A percentile compares a stretch with the other conserved stretches of the same genome.
Conservation (phyloP, 768 basidiomycete species). For the Fomitopsis serialis region DNA sequence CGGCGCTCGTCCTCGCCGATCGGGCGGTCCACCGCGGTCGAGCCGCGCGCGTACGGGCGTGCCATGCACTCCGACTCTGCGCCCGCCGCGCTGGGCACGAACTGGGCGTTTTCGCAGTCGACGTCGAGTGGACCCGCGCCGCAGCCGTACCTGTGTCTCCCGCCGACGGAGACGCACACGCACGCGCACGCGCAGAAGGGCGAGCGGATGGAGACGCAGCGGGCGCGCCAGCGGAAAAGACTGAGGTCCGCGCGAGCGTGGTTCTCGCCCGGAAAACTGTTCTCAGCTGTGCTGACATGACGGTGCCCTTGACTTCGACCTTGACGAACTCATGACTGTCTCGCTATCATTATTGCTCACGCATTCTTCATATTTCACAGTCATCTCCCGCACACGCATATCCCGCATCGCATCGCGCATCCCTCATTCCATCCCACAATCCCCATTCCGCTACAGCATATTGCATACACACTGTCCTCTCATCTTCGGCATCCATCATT, state of each 20-base stretch:
- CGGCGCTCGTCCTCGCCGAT: slow-evolving; percentile 21
- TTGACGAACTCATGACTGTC: not conserved
- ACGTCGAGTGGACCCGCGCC: slow-evolving; percentile 14
- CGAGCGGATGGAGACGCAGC: slow-evolving; percentile 14
- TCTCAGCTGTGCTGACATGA: slow-evolving; percentile 24
- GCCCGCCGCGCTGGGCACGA: slow-evolving; percentile 11
- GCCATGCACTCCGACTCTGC: slow-evolving; percentile 10
- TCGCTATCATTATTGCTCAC: slow-evolving; percentile 5
- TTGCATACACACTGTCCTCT: not conserved
- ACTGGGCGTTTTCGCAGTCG: slow-evolving; percentile 18
- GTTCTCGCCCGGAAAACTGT: slow-evolving; percentile 28
- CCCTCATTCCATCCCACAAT: slow-evolving; percentile 3
- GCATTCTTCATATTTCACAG: no score
- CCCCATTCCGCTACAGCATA: no score
- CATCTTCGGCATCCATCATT: not conserved
- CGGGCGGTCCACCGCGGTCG: slow-evolving; percentile 7
- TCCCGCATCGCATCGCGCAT: slow-evolving; percentile 4
- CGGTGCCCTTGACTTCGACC: no score
- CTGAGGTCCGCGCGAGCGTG: slow-evolving; percentile 30
- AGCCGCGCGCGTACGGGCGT: slow-evolving; percentile 12
- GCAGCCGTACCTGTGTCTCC: slow-evolving; percentile 19
- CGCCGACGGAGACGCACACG: slow-evolving; percentile 6
- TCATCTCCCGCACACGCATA: slow-evolving; percentile 7
- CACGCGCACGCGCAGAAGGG: not conserved
- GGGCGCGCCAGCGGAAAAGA: slow-evolving; percentile 23